These are phyloP conservation scores for Passalora sequoiae DNA, from an alignment of 2,329 filamentous ascomycete species.

Conservation along the genomic window DNA sequence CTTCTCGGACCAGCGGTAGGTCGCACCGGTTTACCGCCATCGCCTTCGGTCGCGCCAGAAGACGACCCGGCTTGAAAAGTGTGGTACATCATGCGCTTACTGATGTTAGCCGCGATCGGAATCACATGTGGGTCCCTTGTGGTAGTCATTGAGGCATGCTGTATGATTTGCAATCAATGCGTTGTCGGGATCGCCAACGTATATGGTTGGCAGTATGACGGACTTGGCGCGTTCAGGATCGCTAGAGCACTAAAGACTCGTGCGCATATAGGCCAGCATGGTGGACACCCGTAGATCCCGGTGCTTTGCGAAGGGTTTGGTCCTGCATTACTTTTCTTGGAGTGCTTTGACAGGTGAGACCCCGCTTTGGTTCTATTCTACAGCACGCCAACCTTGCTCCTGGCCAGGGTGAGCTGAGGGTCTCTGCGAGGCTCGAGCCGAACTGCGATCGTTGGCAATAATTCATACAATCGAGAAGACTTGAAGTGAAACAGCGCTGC, in stretches of 20 bases:
- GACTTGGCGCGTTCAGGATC: neutral
- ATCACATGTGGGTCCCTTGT: too few species aligned
- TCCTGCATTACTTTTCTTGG: constrained; percentile 3
- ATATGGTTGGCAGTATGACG: neutral
- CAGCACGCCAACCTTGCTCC: neutral
- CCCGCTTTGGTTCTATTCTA: too few species aligned
- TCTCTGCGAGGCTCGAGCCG: too few species aligned
- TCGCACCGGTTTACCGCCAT: constrained; percentile 32
- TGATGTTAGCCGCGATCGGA: constrained; percentile 2
- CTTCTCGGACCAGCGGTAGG: constrained; percentile 38
- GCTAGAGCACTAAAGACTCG: neutral
- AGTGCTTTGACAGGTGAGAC: neutral
- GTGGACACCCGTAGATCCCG: neutral
- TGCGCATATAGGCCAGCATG: neutral
- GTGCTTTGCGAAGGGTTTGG: neutral
- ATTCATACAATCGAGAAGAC: too few species aligned
- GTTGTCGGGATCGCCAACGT: neutral
- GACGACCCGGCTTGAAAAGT: constrained; percentile 38
- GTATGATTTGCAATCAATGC: neutral
- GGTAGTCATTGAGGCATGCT: neutral
- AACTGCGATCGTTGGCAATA: too few species aligned
- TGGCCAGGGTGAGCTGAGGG: neutral
- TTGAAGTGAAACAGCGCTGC: too few species aligned
- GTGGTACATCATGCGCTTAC: constrained; percentile 38
- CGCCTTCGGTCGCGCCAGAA: constrained; percentile 33